Evolutionary conservation across 1,284 basidiomycete species (phyloP), one percentile per base, ranked within the genome.

Genomic region (Ustilago esculenta): DNA sequence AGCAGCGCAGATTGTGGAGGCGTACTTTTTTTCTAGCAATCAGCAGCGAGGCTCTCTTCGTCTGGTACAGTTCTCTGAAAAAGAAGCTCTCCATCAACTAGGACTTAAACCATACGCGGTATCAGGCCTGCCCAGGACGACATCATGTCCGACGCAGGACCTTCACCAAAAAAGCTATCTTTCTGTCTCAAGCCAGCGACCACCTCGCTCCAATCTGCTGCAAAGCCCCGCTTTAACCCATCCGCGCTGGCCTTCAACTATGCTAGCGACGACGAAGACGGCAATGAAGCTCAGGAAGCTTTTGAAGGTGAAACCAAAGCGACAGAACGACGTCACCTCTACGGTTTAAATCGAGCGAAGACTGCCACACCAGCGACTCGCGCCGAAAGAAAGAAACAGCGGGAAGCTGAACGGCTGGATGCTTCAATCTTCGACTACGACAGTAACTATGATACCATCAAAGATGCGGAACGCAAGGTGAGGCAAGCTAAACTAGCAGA

Each of bases 401-500:
- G 65, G 36, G 87, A 88, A 64, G 93, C 94, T 77, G 87, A 89
- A 83, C 85, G 86, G 67, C 84, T 94, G 4, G 96, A 98, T 78
- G 82, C 87, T 39, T 90, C 89, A 3, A 90, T 96, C 9, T 98
- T 91, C 82, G 90, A 97, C 83, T 99, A 99, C 77, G 96, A 99
- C 79, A 91, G 92, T 80, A 90, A 98, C 6, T 98, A 90, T 87
- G 96, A 99, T 77, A 87, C 87, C 72, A 97, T 99, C 90, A 94
- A 98, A 84, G 87, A 89, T 63, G 90, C 89, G 1, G 92, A 94
- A 82, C 85, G 85, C 63, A 87, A 17, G 88, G 87, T 73, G 33
- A 72, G 57, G 70, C 75, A 63, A 36, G 72, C 43, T 11, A 45
- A 37, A 88, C 89, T 76, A 85, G 91, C 63, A 90, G 92, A 85